Percentiles rank a stretch among this genome's conserved stretches.
Evolutionary conservation across 202 grass and related monocot species (phyloP).

Genomic region (Carex arenaria): DNA sequence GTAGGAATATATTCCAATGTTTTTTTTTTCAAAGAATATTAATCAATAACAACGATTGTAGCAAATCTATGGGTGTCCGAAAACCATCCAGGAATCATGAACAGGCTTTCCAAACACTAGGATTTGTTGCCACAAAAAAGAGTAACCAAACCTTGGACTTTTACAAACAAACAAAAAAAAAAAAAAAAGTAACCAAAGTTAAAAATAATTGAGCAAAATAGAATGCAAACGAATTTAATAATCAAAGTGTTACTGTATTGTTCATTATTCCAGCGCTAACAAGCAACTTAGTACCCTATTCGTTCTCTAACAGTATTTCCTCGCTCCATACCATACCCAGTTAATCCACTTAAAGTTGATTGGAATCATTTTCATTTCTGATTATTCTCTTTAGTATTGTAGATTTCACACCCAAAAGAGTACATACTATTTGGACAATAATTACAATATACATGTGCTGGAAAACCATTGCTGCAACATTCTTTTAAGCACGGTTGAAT

Average conservation of each 20-base stretch:
- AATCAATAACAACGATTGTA: background rate
- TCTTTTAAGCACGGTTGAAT: background rate
- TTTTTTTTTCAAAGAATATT: background rate
- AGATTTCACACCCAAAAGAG: background rate
- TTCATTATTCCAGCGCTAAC: no score
- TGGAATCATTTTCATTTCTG: background rate
- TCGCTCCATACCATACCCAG: background rate
- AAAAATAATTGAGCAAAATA: no score
- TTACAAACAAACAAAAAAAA: no score
- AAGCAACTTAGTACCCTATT: no score
- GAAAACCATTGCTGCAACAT: background rate
- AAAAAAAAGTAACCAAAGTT: no score
- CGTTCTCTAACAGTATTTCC: background rate
- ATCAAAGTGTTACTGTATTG: no score
- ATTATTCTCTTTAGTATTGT: background rate
- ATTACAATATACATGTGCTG: background rate
- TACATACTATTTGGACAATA: background rate
- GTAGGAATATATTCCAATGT: background rate
- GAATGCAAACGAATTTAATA: no score
- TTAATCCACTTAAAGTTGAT: background rate
- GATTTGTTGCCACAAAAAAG: no score
- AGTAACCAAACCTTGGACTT: no score
- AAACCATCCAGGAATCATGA: background rate
- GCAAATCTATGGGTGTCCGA: background rate
- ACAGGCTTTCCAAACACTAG: no score